These are phyloP conservation scores for Athelia psychrophila DNA, from an alignment of 1,284 basidiomycete species.

Conservation along the genomic window DNA sequence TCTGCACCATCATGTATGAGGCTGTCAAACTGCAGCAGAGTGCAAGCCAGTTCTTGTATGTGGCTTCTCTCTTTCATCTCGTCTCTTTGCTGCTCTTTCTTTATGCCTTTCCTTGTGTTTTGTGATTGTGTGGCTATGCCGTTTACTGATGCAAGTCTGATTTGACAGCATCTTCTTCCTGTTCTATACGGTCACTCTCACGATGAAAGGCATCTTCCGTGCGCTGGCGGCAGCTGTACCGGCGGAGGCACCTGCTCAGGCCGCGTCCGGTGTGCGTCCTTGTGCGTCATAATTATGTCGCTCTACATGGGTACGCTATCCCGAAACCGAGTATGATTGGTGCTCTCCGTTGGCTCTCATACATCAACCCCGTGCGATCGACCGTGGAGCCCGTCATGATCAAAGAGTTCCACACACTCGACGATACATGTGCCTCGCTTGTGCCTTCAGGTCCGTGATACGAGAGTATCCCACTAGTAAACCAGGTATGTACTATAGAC, in stretches of 20 bases:
- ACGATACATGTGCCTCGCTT: conserved; percentile 39
- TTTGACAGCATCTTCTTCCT: conserved; percentile 49
- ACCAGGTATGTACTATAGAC: conserved; percentile 55
- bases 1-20: conserved; percentile 62
- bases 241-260: conserved; percentile 39
- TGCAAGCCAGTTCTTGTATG: conserved; percentile 61
- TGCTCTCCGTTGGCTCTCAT: conserved; percentile 45
- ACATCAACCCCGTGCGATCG: conserved; percentile 43
- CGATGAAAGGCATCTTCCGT: conserved; percentile 56
- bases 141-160: too few species aligned
- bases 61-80: conserved; percentile 4
- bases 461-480: conserved; percentile 37
- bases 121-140: too few species aligned
- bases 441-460: conserved; percentile 47
- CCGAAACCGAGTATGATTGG: conserved; percentile 58
- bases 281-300: conserved; percentile 42
- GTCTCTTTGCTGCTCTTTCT: background rate
- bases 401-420: conserved; percentile 52
- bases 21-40: conserved; percentile 54
- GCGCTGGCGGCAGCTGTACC: conserved; percentile 45
- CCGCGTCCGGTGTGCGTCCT: conserved; percentile 49
- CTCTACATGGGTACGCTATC: conserved; percentile 52
- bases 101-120: too few species aligned
- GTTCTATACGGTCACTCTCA: conserved; percentile 39
- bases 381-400: conserved; percentile 47